phyloP scores from a whole-genome alignment of 75 land plant genomes.

The Pinus albicaulis region DNA sequence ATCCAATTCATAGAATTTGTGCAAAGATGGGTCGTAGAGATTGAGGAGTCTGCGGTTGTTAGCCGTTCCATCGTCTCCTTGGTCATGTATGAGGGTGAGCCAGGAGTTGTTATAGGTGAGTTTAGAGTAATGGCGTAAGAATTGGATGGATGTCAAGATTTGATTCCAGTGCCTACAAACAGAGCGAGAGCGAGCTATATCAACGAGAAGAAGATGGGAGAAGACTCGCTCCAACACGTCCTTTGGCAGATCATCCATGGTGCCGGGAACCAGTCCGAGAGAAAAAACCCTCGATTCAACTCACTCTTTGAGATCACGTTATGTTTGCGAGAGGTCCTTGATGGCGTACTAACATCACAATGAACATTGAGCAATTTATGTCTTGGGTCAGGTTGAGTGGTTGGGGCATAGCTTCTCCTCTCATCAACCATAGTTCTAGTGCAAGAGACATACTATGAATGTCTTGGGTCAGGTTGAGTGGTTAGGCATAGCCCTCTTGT shows the following conservation, averaged over 20 bases:
- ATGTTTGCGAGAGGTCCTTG: too few relatives aligned
- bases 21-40: slow-evolving; percentile 25
- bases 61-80: not conserved
- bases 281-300: too few relatives aligned
- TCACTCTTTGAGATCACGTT: too few relatives aligned
- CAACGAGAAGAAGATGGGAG: slow-evolving; percentile 42
- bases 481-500: too few relatives aligned
- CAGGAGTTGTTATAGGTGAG: slow-evolving; percentile 27
- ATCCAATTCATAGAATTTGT: slow-evolving; percentile 23
- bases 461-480: too few relatives aligned
- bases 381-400: too few relatives aligned
- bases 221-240: slow-evolving; percentile 57
- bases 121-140: slow-evolving; percentile 30
- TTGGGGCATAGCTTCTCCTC: too few relatives aligned
- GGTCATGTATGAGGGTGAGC: slow-evolving; percentile 21
- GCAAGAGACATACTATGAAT: too few relatives aligned
- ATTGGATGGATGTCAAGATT: slow-evolving; percentile 37
- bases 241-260: slow-evolving; percentile 22
- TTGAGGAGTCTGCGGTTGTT: slow-evolving; percentile 11
- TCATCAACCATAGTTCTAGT: too few relatives aligned
- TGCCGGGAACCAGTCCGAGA: not conserved
- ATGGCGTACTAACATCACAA: too few relatives aligned
- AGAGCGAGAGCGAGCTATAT: slow-evolving; percentile 27
- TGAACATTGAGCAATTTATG: too few relatives aligned
- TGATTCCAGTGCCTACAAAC: slow-evolving; percentile 41